A percentile compares a stretch with the other conserved stretches of the same genome.
Conservation (phyloP, 2,329 filamentous ascomycete genomes). For the Penicillium sp. region DNA sequence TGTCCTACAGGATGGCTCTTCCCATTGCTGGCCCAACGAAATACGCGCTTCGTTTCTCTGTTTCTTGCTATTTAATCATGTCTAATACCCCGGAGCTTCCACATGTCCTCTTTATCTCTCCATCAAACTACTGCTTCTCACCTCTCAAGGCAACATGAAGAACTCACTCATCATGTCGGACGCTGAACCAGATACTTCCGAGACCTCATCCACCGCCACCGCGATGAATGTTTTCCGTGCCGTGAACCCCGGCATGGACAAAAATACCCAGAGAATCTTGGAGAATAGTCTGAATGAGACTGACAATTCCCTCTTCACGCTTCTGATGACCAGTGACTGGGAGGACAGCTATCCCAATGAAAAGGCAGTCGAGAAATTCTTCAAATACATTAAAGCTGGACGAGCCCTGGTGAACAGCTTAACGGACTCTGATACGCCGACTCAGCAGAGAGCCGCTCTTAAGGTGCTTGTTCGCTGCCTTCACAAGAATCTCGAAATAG, state of each 20-base stretch:
- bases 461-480: background rate
- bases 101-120: background rate
- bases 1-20: too few relatives aligned
- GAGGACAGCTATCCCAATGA: background rate
- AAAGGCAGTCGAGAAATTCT: background rate
- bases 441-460: background rate
- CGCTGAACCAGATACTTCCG: background rate
- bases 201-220: too few relatives aligned
- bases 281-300: background rate
- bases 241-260: background rate
- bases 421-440: background rate
- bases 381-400: background rate
- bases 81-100: too few relatives aligned
- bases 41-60: too few relatives aligned
- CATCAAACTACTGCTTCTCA: background rate
- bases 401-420: background rate
- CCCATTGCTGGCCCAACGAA: too few relatives aligned
- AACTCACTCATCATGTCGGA: background rate
- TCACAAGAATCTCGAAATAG: background rate
- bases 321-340: background rate
- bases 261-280: background rate
- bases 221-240: background rate
- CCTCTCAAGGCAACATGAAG: too few relatives aligned
- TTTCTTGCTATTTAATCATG: too few relatives aligned
- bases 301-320: background rate